Percentiles rank a stretch among this genome's conserved stretches.
These are phyloP conservation scores for Auriscalpium vulgare DNA, from an alignment of 768 basidiomycete genomes.

Conservation along the genomic window DNA sequence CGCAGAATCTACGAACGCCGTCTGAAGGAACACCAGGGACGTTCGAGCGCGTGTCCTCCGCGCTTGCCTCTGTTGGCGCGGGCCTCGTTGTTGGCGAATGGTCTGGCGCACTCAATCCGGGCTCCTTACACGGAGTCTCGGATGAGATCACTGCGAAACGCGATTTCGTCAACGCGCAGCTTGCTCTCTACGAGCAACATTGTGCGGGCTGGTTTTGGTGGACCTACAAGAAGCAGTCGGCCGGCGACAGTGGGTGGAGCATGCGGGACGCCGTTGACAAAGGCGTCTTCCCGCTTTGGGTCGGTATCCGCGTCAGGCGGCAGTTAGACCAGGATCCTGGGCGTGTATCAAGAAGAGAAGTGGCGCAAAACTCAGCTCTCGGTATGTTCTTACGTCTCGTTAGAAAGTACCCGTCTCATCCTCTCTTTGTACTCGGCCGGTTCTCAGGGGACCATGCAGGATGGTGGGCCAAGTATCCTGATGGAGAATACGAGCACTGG, in stretches of 20 bases:
- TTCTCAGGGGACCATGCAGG: conserved; percentile 27
- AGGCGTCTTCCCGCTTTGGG: conserved; percentile 47
- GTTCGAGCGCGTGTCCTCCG: conserved; percentile 28
- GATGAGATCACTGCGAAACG: conserved; percentile 34
- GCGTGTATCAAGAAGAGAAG: conserved; percentile 27
- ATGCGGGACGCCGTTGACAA: conserved; percentile 54
- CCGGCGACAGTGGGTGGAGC: conserved; percentile 70
- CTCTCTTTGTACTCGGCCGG: neutral
- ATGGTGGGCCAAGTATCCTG: conserved; percentile 42
- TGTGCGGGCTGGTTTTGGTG: conserved; percentile 81
- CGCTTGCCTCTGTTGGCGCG: conserved; percentile 34
- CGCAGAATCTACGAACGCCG: conserved; percentile 35
- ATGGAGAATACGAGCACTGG: conserved; percentile 54
- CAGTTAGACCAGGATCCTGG: conserved; percentile 20
- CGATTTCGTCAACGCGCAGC: conserved; percentile 53
- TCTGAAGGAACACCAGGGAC: conserved; percentile 31
- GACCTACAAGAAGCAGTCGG: conserved; percentile 68
- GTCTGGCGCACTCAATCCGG: conserved; percentile 67
- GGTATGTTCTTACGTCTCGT: conserved; percentile 11
- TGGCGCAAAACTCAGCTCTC: conserved; percentile 23
- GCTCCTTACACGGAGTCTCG: conserved; percentile 42
- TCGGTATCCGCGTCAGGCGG: conserved; percentile 15
- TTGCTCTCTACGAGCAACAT: conserved; percentile 51
- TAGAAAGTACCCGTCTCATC: neutral
- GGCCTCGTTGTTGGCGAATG: conserved; percentile 70